Percentiles rank a stretch among this genome's conserved stretches.
Conservation (phyloP, 1,139 yeast species). For the Kodamaea arcana region DNA sequence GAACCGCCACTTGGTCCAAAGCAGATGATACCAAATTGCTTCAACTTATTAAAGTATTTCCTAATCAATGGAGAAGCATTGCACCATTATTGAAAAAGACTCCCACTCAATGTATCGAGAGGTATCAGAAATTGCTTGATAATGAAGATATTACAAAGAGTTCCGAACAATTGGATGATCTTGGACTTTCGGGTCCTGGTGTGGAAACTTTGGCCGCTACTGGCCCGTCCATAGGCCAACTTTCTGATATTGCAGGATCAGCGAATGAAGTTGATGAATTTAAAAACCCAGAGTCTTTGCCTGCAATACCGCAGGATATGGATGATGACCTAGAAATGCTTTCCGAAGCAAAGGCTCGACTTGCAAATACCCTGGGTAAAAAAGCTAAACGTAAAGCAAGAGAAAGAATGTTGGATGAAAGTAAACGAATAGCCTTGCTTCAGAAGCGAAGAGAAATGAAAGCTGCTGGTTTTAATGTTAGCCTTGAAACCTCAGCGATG, state of each 20-base stretch:
- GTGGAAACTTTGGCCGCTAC: conserved; percentile 49
- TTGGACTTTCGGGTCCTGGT: conserved; percentile 51
- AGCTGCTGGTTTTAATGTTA: conserved; percentile 73
- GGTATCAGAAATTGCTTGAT: conserved; percentile 75
- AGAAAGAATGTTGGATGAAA: conserved; percentile 73
- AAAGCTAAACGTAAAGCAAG: conserved; percentile 90
- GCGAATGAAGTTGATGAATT: conserved; percentile 54
- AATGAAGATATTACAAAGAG: conserved; percentile 26
- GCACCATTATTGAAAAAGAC: conserved; percentile 80
- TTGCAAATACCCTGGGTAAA: conserved; percentile 91
- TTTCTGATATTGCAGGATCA: neutral
- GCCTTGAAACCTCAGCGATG: conserved; percentile 43
- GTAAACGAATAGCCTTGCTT: conserved; percentile 66
- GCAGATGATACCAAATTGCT: conserved; percentile 76
- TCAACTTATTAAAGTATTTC: conserved; percentile 63
- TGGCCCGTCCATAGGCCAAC: conserved; percentile 20
- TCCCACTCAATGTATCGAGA: conserved; percentile 82
- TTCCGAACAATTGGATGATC: conserved; percentile 18
- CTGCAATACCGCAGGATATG: conserved; percentile 79
- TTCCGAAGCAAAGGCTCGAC: conserved; percentile 86
- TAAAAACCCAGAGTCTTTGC: conserved; percentile 75
- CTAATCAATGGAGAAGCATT: conserved; percentile 93
- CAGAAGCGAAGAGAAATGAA: conserved; percentile 84
- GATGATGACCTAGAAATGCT: conserved; percentile 93
- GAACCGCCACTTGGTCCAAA: conserved; percentile 63